Conservation (phyloP, 108 stramenopile genomes). For the Thalassiosira profunda region DNA sequence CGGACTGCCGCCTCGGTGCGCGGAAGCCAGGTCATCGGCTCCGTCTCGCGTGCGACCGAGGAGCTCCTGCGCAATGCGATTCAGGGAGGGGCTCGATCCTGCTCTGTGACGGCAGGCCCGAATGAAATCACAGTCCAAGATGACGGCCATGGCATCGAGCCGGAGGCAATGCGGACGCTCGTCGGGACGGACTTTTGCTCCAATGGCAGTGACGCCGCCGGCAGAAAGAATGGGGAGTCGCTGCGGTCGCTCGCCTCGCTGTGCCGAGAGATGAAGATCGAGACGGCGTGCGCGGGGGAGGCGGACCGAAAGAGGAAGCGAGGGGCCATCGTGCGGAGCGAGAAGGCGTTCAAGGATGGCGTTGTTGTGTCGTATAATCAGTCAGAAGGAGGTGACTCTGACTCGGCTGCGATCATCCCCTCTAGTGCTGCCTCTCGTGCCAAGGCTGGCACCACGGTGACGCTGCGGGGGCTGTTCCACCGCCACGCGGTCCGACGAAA, state of each 20-base stretch:
- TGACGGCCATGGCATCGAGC: slow-evolving; percentile 37
- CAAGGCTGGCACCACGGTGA: slow-evolving; percentile 26
- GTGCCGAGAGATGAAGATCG: slow-evolving; percentile 32
- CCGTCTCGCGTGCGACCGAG: background rate
- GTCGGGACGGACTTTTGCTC: slow-evolving; percentile 45
- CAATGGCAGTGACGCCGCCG: background rate
- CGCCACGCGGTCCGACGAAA: slow-evolving; percentile 24
- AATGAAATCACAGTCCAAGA: background rate
- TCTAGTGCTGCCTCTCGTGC: too few relatives aligned
- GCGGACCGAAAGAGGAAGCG: background rate
- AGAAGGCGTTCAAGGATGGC: slow-evolving; percentile 27
- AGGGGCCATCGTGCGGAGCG: background rate
- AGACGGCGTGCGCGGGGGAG: slow-evolving; percentile 12
- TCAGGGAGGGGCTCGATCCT: background rate
- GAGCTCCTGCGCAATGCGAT: slow-evolving; percentile 17
- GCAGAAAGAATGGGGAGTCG: slow-evolving; percentile 29
- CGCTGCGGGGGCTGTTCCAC: slow-evolving; percentile 27
- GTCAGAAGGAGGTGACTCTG: background rate
- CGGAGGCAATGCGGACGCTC: slow-evolving; percentile 17
- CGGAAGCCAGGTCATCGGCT: slow-evolving; percentile 17
- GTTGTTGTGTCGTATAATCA: slow-evolving; percentile 14
- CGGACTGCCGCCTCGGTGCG: too few relatives aligned
- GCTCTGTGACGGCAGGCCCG: background rate
- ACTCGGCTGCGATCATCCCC: slow-evolving; percentile 6
- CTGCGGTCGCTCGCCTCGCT: slow-evolving; percentile 30